Percentiles rank a stretch among this genome's conserved stretches.
phyloP scores from a whole-genome alignment of 768 basidiomycete species.

The Termitomyces bulborhizus region DNA sequence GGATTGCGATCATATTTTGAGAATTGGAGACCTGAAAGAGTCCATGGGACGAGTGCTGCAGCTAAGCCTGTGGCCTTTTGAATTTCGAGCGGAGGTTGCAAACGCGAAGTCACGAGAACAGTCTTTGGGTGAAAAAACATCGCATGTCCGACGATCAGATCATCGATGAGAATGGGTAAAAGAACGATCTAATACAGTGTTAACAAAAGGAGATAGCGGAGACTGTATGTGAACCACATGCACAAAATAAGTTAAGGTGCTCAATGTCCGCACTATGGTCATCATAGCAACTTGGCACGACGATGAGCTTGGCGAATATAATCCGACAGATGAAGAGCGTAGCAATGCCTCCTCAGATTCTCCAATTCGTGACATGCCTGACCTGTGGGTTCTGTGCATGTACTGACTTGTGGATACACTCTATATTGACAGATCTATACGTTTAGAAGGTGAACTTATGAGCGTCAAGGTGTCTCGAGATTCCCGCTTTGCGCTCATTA shows the following conservation, averaged over 20 bases:
- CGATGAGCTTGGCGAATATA: too few relatives aligned
- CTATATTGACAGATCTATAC: conserved; percentile 44
- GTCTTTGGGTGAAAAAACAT: conserved; percentile 43
- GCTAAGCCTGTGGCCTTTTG: conserved; percentile 25
- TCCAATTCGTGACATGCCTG: too few relatives aligned
- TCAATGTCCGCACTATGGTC: conserved; percentile 33
- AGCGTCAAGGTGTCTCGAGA: conserved; percentile 84
- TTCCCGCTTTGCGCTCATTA: conserved; percentile 83
- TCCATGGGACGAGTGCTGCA: conserved; percentile 41
- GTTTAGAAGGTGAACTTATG: conserved; percentile 74
- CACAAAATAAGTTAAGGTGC: conserved; percentile 32
- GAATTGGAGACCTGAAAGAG: conserved; percentile 22
- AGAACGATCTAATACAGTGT: conserved; percentile 35
- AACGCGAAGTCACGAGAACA: conserved; percentile 24
- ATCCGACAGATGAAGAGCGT: too few relatives aligned
- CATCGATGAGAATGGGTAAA: conserved; percentile 40
- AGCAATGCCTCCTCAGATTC: too few relatives aligned
- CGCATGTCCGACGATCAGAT: conserved; percentile 40
- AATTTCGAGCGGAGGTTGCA: conserved; percentile 36
- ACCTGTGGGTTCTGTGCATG: background rate
- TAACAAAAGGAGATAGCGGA: background rate
- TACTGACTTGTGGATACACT: conserved; percentile 3
- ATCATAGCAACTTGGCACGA: too few relatives aligned
- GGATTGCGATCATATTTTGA: conserved; percentile 18
- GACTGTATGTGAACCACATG: conserved; percentile 15